Base-by-base conservation (phyloP, 2,329 filamentous ascomycete genomes). In the Rhynchosporium agropyri region DNA sequence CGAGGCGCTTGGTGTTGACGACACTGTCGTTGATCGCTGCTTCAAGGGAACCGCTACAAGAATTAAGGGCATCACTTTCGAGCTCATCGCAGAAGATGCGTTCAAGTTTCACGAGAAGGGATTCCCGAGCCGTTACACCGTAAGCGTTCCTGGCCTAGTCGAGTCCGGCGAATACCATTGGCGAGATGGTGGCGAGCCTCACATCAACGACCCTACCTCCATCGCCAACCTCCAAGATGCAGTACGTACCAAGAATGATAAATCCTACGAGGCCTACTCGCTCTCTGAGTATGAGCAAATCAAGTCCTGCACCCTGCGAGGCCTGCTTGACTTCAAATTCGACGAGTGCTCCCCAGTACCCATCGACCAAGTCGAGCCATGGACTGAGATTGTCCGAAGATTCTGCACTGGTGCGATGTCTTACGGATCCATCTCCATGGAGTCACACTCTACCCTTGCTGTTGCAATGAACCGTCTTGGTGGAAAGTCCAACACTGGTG, bases 361-460 rank as follows among this genome's bases (percentile, higher is more conserved):
- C 4, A 96, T 98, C 69, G 94, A 97, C 70, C 93, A 97, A 77
- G 94, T 98, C 63, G 94, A 98, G 80, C 92, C 94, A 26, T 98
- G 94, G 94, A 97, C 94, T 3, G 93, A 97, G 73, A 97, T 98
- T 71, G 94, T 97, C 51, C 90, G 94, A 68, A 90, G 94, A 67
- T 97, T 97, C 81, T 95, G 94, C 72, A 97, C 94, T 45, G 94
- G 94, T 75, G 94, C 94, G 71, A 98, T 98, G 94, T 98, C 94
- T 2, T 98, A 98, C 75, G 94, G 94, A 54, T 97, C 94, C 46
- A 98, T 98, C 73, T 97, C 94, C 5, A 97, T 97, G 92, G 94
- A 98, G 77, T 94, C 94, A 59, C 94, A 98, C 80, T 97, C 94
- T 20, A 97, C 94, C 12, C 82, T 98, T 55, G 94, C 94, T 69